Conservation (phyloP, 1,139 yeast genomes). For the Blastobotrys indianensis region DNA sequence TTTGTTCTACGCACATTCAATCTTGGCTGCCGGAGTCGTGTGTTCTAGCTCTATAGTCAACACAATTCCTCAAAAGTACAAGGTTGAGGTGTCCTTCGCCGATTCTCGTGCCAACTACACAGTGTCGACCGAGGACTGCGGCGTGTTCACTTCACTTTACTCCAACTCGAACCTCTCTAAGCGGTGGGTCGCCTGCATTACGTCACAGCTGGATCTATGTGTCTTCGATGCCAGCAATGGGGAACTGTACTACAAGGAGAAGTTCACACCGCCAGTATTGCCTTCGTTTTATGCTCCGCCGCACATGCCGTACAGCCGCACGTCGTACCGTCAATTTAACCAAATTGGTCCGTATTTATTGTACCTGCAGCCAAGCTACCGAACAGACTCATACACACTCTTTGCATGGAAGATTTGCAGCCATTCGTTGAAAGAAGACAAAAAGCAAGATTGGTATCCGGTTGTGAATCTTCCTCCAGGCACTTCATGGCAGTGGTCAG, state of each 20-base stretch:
- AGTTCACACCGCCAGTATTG: background rate
- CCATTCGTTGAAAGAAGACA: background rate
- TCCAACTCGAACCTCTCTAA: no score
- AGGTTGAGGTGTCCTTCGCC: no score
- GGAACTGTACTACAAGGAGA: background rate
- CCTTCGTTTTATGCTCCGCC: no score
- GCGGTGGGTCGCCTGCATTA: no score
- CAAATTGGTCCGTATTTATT: conserved; percentile 1
- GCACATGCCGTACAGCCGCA: no score
- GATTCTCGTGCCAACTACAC: no score
- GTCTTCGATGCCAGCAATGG: background rate
- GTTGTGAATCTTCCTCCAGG: conserved; percentile 1
- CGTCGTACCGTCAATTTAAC: background rate
- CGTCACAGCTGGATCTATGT: background rate
- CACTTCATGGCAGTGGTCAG: conserved; percentile 1
- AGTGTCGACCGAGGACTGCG: no score
- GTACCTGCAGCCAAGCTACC: background rate
- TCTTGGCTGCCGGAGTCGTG: no score
- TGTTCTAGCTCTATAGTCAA: no score
- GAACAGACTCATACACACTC: background rate
- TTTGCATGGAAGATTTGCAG: background rate
- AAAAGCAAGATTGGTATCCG: background rate
- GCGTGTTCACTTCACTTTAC: no score
- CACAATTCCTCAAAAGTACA: no score
- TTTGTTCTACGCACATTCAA: no score